Conservation (phyloP, 345 rosid genomes). For the Eucalyptus sp. region DNA sequence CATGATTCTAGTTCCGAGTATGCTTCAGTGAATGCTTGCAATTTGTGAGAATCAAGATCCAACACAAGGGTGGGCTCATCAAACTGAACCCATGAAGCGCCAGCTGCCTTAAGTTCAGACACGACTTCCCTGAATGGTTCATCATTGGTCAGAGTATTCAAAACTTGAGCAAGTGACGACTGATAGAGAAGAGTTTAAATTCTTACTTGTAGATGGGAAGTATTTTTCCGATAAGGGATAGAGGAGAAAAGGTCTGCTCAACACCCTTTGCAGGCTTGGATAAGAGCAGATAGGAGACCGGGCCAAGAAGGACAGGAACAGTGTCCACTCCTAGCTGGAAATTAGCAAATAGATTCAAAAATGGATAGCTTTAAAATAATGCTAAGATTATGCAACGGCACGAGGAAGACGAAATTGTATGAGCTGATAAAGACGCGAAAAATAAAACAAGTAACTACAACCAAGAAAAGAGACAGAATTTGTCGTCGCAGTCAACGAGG, state of each 20-base stretch:
- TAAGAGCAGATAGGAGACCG: conserved; percentile 58
- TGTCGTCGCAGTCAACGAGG: too few relatives aligned
- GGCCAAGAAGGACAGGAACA: too few relatives aligned
- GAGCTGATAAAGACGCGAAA: too few relatives aligned
- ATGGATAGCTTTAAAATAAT: not conserved
- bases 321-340: too few relatives aligned
- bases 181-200: too few relatives aligned
- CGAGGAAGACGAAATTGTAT: not conserved
- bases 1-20: too few relatives aligned
- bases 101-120: conserved; percentile 70
- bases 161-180: too few relatives aligned
- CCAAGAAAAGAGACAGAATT: too few relatives aligned
- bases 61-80: conserved; percentile 51
- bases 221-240: conserved; percentile 20
- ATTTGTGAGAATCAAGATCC: conserved; percentile 66
- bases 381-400: too few relatives aligned
- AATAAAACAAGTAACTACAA: too few relatives aligned
- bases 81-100: conserved; percentile 70
- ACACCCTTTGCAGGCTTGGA: conserved; percentile 94
- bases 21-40: conserved; percentile 41
- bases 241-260: conserved; percentile 64
- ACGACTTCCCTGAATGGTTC: conserved; percentile 54
- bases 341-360: too few relatives aligned
- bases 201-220: not conserved
- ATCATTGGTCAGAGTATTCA: too few relatives aligned